A percentile compares a stretch with the other conserved stretches of the same genome.
These are phyloP conservation scores for Avena insularis DNA, from an alignment of 176 grass and related monocot species.

Conservation along the genomic window DNA sequence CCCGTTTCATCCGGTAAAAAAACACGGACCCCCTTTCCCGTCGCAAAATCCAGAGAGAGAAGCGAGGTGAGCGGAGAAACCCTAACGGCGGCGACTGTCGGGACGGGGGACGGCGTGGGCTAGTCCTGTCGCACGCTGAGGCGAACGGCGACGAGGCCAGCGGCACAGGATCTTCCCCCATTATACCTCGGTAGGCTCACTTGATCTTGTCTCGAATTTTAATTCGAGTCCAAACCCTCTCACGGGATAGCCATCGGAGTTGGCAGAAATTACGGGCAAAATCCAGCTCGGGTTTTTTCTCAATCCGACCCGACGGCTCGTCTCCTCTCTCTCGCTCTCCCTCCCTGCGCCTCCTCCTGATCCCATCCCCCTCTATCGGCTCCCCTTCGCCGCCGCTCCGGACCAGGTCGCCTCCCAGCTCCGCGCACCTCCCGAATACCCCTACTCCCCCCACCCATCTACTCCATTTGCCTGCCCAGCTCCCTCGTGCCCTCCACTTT, in stretches of 20 bases:
- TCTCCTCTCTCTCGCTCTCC: neutral
- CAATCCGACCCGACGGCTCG: conserved; percentile 1
- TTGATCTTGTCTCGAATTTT: too few species aligned
- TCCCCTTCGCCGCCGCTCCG: neutral
- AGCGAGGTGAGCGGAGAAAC: too few species aligned
- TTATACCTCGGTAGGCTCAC: too few species aligned
- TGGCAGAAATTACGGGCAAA: neutral
- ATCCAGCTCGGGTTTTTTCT: neutral
- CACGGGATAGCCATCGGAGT: neutral
- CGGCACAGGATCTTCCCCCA: too few species aligned
- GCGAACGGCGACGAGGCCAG: too few species aligned
- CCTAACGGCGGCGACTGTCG: too few species aligned
- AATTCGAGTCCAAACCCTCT: neutral
- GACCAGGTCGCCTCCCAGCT: neutral
- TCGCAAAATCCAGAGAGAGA: too few species aligned
- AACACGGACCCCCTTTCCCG: too few species aligned
- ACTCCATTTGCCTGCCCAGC: neutral
- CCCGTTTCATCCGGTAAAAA: too few species aligned
- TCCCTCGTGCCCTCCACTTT: neutral
- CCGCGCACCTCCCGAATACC: neutral
- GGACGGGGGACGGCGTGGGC: too few species aligned
- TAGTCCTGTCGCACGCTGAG: too few species aligned
- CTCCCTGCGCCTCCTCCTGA: neutral
- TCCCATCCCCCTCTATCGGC: neutral
- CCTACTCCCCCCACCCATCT: neutral